phyloP scores from a whole-genome alignment of 495 filamentous ascomycete species.

The Hyaloscypha bicolor region DNA sequence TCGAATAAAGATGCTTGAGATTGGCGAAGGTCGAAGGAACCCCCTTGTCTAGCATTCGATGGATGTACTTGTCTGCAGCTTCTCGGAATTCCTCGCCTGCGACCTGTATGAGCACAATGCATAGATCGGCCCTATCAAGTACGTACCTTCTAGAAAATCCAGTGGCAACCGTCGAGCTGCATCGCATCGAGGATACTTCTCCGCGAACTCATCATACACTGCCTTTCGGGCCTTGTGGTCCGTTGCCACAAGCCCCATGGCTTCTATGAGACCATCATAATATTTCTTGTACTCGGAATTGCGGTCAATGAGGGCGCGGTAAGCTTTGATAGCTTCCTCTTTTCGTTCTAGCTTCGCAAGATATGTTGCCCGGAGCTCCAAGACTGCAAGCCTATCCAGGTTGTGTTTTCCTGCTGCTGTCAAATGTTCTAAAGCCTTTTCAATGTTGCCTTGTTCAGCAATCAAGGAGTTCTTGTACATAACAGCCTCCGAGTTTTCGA shows the following conservation, averaged over 20 bases:
- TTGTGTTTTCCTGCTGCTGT: conserved; percentile 73
- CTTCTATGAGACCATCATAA: conserved; percentile 74
- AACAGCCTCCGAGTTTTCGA: conserved; percentile 91
- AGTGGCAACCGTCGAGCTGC: conserved; percentile 84
- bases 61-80: conserved; percentile 79
- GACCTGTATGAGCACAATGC: background rate
- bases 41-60: conserved; percentile 90
- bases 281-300: conserved; percentile 88
- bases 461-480: conserved; percentile 97
- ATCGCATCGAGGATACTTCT: conserved; percentile 80
- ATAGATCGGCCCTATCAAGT: background rate
- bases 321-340: conserved; percentile 81
- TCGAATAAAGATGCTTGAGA: conserved; percentile 85
- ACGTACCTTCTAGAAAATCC: conserved; percentile 78
- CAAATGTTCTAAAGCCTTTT: conserved; percentile 84
- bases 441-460: conserved; percentile 77
- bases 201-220: conserved; percentile 79
- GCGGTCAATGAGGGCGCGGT: conserved; percentile 75
- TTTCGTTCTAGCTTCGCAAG: conserved; percentile 75
- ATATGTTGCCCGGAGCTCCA: conserved; percentile 89
- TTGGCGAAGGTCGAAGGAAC: conserved; percentile 96
- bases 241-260: conserved; percentile 61
- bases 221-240: conserved; percentile 65
- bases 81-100: conserved; percentile 76
- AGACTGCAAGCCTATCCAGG: conserved; percentile 82